Percentiles rank a stretch among this genome's conserved stretches.
Conservation (phyloP, 148 eudicot genomes). For the Persicaria tinctoria region DNA sequence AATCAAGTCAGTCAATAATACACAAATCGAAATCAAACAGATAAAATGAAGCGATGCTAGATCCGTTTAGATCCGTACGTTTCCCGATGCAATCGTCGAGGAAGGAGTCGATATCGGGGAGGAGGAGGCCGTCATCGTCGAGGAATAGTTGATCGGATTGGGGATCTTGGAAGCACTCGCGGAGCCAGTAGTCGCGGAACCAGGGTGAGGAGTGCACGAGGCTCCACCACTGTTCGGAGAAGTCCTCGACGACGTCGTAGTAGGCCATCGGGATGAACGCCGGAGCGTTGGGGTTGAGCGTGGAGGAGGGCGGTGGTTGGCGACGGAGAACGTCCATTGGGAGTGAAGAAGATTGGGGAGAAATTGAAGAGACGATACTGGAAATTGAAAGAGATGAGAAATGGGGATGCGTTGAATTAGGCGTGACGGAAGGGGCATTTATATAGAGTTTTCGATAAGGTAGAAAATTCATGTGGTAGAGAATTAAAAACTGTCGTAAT, state of each 20-base stretch:
- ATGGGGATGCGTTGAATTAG: neutral
- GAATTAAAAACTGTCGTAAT: neutral
- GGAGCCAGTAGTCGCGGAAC: conserved; percentile 90
- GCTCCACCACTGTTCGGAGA: conserved; percentile 81
- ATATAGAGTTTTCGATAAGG: neutral
- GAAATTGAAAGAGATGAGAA: neutral
- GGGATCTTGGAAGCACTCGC: conserved; percentile 50
- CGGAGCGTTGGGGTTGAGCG: conserved; percentile 76
- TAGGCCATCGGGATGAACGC: conserved; percentile 71
- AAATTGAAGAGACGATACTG: neutral
- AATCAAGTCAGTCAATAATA: neutral
- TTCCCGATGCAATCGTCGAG: conserved; percentile 16
- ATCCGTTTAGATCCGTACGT: conserved; percentile 21
- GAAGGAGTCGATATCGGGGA: conserved; percentile 32
- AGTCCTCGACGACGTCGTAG: conserved; percentile 65
- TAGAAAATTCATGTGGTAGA: conserved; percentile 2
- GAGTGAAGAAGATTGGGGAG: neutral
- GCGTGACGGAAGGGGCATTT: neutral
- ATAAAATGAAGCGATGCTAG: neutral
- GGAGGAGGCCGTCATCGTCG: conserved; percentile 20
- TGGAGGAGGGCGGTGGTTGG: conserved; percentile 24
- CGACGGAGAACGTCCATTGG: conserved; percentile 5
- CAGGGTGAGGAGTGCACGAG: conserved; percentile 70
- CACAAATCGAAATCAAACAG: neutral
- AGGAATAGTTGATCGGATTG: conserved; percentile 17